Conservation (phyloP, 208 protist species). For the Crithidia mellificae region DNA sequence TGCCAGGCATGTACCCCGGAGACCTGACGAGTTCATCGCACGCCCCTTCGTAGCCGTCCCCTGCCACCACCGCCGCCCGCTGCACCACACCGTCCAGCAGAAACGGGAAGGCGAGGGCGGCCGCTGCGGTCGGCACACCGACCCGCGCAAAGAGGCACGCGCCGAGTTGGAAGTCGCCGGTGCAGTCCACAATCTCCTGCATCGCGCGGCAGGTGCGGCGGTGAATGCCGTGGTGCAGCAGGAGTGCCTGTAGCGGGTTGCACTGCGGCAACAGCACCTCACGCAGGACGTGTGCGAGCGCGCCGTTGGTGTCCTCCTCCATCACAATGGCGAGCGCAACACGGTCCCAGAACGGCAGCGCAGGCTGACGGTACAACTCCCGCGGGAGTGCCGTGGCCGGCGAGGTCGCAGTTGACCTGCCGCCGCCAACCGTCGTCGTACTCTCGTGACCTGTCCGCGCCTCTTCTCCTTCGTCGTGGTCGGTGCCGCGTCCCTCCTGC, state of each 20-base stretch:
- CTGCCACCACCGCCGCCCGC: conserved; percentile 10
- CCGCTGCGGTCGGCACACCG: conserved; percentile 41
- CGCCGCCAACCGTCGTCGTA: too few species aligned
- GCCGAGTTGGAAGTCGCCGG: conserved; percentile 82
- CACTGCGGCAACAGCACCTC: conserved; percentile 45
- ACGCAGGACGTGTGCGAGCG: conserved; percentile 38
- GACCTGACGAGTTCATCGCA: background rate
- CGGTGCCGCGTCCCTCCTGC: too few species aligned
- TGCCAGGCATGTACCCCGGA: background rate
- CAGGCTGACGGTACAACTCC: conserved; percentile 26
- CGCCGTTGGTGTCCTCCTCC: conserved; percentile 38
- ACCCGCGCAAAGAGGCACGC: conserved; percentile 84
- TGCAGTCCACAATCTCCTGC: conserved; percentile 80
- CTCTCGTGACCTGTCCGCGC: too few species aligned
- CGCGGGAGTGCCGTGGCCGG: conserved; percentile 12
- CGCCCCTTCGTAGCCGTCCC: background rate
- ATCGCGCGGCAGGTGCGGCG: conserved; percentile 54
- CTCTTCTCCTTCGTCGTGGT: too few species aligned
- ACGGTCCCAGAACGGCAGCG: conserved; percentile 75
- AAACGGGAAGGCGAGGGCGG: conserved; percentile 30
- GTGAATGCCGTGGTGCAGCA: conserved; percentile 67
- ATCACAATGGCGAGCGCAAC: conserved; percentile 68
- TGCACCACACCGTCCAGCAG: conserved; percentile 24
- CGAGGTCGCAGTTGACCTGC: background rate
- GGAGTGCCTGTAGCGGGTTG: conserved; percentile 54